A percentile compares a stretch with the other conserved stretches of the same genome.
These are phyloP conservation scores for Metroxylon sagu DNA, from an alignment of 176 grass and related monocot genomes.

Conservation along the genomic window DNA sequence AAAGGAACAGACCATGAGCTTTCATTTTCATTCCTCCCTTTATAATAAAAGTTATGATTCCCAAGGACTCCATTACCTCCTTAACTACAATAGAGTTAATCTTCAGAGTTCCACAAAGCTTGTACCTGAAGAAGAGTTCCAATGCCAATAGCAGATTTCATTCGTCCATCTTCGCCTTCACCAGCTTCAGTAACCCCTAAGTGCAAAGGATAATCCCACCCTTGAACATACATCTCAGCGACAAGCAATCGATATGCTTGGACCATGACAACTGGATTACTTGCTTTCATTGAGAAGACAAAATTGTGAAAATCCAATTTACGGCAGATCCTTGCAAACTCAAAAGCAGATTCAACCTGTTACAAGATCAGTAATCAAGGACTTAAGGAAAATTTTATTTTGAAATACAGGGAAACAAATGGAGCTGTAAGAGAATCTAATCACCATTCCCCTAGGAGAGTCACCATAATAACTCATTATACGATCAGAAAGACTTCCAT, in stretches of 20 bases:
- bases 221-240: constrained; percentile 92
- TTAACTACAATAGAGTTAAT: too few relatives aligned
- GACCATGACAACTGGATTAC: constrained; percentile 96
- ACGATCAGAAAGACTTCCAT: constrained; percentile 98
- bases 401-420: too few relatives aligned
- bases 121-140: constrained; percentile 95
- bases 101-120: not conserved
- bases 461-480: constrained; percentile 99
- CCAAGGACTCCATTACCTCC: not conserved
- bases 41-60: not conserved
- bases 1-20: too few relatives aligned
- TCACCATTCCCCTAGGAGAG: constrained; percentile 98
- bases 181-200: constrained; percentile 98
- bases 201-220: constrained; percentile 98
- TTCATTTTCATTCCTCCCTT: too few relatives aligned
- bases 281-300: constrained; percentile 99
- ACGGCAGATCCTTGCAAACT: constrained; percentile 94
- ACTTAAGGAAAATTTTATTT: too few relatives aligned
- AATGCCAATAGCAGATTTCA: constrained; percentile 99
- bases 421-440: constrained; percentile 8
- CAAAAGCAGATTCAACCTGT: constrained; percentile 98
- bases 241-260: constrained; percentile 95
- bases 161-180: constrained; percentile 96
- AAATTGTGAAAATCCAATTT: constrained; percentile 95
- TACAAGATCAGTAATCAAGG: not conserved